Evolutionary conservation across 257 asterid genomes (phyloP).

Genomic region (Schizonepeta tenuifolia): DNA sequence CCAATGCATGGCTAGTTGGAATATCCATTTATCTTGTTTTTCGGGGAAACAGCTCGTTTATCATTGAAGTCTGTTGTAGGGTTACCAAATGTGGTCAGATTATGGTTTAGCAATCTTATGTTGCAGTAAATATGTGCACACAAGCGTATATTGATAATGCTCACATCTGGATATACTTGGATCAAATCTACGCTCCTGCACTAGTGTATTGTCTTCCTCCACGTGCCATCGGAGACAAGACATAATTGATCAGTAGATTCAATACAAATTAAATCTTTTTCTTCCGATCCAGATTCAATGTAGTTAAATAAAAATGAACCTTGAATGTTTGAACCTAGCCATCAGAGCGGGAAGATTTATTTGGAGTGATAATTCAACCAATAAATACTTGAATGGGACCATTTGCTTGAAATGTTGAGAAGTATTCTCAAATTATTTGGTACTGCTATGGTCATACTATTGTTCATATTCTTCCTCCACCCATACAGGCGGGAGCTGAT

Average conservation of each 20-base stretch:
- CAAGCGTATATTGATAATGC: neutral
- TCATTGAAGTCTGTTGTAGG: neutral
- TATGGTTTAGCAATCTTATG: neutral
- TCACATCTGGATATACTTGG: neutral
- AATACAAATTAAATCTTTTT: neutral
- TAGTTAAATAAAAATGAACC: neutral
- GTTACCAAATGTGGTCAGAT: neutral
- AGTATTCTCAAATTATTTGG: neutral
- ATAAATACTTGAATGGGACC: neutral
- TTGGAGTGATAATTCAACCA: no score
- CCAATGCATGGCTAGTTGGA: neutral
- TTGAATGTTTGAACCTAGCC: neutral
- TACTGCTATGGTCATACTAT: neutral
- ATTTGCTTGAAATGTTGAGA: neutral
- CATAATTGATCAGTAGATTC: no score
- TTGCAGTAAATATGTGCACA: neutral
- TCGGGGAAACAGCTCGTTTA: neutral
- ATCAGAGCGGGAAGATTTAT: no score
- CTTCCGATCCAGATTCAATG: neutral
- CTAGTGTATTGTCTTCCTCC: neutral
- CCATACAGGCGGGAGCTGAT: conserved; percentile 64
- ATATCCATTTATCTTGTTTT: neutral
- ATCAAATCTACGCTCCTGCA: neutral
- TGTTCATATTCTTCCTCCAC: conserved; percentile 55
- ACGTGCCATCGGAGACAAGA: neutral